Conservation (phyloP, 768 basidiomycete species). For the Kwoniella bestiolae region DNA sequence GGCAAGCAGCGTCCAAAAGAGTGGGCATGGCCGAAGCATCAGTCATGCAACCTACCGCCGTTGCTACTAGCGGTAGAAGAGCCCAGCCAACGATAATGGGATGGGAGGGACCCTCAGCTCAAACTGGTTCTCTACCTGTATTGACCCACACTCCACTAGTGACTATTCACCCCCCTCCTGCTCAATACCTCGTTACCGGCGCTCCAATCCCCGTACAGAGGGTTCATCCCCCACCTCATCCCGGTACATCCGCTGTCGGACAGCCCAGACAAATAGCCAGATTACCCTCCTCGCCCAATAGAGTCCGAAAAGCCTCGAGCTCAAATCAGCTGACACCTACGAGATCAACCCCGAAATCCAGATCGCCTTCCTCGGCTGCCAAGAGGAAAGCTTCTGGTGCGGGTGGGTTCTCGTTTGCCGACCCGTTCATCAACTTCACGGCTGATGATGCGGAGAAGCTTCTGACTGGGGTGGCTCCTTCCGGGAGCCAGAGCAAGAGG, state of each 20-base stretch:
- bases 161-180: slow-evolving; percentile 47
- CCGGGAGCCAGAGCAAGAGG: slow-evolving; percentile 47
- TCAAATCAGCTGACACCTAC: slow-evolving; percentile 2
- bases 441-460: slow-evolving; percentile 55
- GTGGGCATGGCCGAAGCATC: slow-evolving; percentile 45
- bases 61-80: background rate
- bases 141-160: slow-evolving; percentile 36
- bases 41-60: slow-evolving; percentile 37
- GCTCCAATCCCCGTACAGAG: slow-evolving; percentile 21
- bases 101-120: slow-evolving; percentile 44
- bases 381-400: slow-evolving; percentile 20
- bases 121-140: slow-evolving; percentile 26
- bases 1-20: slow-evolving; percentile 28
- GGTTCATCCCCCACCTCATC: slow-evolving; percentile 48
- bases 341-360: slow-evolving; percentile 34
- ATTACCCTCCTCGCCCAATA: slow-evolving; percentile 34
- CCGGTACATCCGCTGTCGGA: background rate
- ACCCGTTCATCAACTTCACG: slow-evolving; percentile 58
- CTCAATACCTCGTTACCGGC: slow-evolving; percentile 22
- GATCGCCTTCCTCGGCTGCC: slow-evolving; percentile 33
- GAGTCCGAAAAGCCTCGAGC: slow-evolving; percentile 22
- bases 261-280: slow-evolving; percentile 39
- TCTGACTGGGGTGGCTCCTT: slow-evolving; percentile 55
- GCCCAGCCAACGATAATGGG: slow-evolving; percentile 38
- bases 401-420: slow-evolving; percentile 47